Conservation (phyloP, 345 rosid genomes). For the Melastoma malabathricum region DNA sequence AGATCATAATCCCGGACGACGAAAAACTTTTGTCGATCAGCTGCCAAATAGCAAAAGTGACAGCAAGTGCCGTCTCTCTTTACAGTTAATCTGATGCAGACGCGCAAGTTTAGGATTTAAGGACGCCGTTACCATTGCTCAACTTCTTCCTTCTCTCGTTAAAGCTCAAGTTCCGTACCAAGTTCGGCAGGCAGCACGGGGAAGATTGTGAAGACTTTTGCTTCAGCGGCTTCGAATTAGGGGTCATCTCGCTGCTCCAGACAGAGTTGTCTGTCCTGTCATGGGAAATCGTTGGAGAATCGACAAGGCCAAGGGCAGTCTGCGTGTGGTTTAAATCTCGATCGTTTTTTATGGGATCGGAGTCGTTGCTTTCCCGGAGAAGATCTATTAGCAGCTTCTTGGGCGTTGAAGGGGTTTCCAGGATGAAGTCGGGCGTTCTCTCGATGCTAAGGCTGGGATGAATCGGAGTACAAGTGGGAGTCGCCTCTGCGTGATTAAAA, state of each 20-base stretch:
- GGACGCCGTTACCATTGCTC: conserved; percentile 2
- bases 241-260: conserved; percentile 10
- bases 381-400: conserved; percentile 50
- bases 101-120: too few relatives aligned
- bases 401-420: conserved; percentile 8
- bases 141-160: conserved; percentile 29
- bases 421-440: too few relatives aligned
- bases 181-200: conserved; percentile 35
- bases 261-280: conserved; percentile 7
- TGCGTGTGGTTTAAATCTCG: conserved; percentile 6
- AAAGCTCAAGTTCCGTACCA: conserved; percentile 31
- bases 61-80: too few relatives aligned
- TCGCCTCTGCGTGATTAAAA: conserved; percentile 4
- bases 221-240: conserved; percentile 8
- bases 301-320: conserved; percentile 2
- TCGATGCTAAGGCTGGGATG: conserved; percentile 7
- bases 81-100: too few relatives aligned
- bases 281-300: too few relatives aligned
- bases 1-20: too few relatives aligned
- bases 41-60: too few relatives aligned
- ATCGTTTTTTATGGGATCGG: conserved; percentile 2
- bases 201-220: conserved; percentile 18
- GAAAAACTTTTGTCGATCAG: too few relatives aligned
- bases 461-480: conserved; percentile 31
- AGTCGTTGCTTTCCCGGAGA: conserved; percentile 30